Conservation (phyloP, 371 early-diverging fungal genomes). For the Rhizomucor miehei region DNA sequence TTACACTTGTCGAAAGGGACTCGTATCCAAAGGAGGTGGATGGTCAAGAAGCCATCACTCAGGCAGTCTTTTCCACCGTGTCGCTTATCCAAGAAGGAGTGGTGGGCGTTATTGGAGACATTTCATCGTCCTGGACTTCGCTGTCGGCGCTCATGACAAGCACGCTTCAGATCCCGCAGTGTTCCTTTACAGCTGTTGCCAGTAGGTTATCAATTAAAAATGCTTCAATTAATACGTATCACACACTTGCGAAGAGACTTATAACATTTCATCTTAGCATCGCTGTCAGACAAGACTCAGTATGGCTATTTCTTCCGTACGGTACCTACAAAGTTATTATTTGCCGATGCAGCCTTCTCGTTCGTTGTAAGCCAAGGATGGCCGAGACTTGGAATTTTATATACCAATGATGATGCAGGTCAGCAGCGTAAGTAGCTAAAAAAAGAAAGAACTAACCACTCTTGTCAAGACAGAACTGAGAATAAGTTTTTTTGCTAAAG, state of each 20-base stretch:
- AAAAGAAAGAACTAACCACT: not conserved
- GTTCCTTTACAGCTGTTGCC: conserved; percentile 58
- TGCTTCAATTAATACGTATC: not conserved
- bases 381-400: conserved; percentile 50
- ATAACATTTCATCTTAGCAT: conserved; percentile 29
- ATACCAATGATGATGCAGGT: conserved; percentile 51
- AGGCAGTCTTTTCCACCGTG: conserved; percentile 55
- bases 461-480: too few relatives aligned
- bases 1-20: conserved; percentile 56
- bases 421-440: conserved; percentile 37
- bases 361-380: conserved; percentile 56
- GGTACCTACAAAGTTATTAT: conserved; percentile 51
- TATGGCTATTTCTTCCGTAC: conserved; percentile 60
- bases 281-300: conserved; percentile 54
- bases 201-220: conserved; percentile 27
- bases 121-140: conserved; percentile 58
- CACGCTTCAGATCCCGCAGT: conserved; percentile 60
- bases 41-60: conserved; percentile 43
- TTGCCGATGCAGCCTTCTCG: conserved; percentile 48
- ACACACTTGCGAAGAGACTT: not conserved
- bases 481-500: too few relatives aligned
- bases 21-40: conserved; percentile 52
- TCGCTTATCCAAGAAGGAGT: conserved; percentile 57
- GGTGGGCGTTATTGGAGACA: conserved; percentile 56
- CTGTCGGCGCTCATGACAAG: conserved; percentile 58